Evolutionary conservation across 768 basidiomycete species (phyloP), one percentile per base, ranked within the genome.

Genomic region (Pleurotus ostreatus): DNA sequence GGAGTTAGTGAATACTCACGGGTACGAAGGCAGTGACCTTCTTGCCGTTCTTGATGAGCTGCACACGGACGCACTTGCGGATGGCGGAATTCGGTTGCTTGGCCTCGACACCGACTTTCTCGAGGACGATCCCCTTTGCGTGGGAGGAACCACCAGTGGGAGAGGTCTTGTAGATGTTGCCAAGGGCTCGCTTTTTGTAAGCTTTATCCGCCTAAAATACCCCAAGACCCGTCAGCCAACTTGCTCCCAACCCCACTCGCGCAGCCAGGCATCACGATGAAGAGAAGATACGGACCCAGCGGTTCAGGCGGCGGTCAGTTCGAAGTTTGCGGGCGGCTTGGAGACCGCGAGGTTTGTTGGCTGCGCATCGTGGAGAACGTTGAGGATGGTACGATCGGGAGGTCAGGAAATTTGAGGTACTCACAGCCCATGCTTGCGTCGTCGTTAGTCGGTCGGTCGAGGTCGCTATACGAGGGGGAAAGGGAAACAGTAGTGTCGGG

Each of bases 1-100:
- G 23, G 38, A 39, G 8, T 22, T 37, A 23, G 39, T 48, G 13
- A 44, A 45, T 8, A 84, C 92, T 63, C 66, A 92, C 92, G 60
- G 96, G 96, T 40, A 98, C 97, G 88, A 99, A 99, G 68, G 97
- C 97, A 61, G 96, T 98, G 71, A 99, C 96, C 75, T 98, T 98
- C 89, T 99, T 99, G 63, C 97, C 97, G 80, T 99, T 99, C 85
- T 99, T 99, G 75, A 99, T 98, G 65, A 99, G 83, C 70, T 99
- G 97, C 61, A 99, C 97, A 79, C 97, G 94, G 64, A 99, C 97
- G 81, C 97, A 99, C 76, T 99, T 99, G 75, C 97, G 94, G 76
- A 99, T 98, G 73, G 97, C 97, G 71, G 97, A 99, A 85, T 99
- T 99, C 78, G 97, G 97, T 76, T 99, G 97, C 79, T 99, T 99